Base-by-base conservation (phyloP, 441 rosid genomes). In the Dalechampia spathulata region DNA sequence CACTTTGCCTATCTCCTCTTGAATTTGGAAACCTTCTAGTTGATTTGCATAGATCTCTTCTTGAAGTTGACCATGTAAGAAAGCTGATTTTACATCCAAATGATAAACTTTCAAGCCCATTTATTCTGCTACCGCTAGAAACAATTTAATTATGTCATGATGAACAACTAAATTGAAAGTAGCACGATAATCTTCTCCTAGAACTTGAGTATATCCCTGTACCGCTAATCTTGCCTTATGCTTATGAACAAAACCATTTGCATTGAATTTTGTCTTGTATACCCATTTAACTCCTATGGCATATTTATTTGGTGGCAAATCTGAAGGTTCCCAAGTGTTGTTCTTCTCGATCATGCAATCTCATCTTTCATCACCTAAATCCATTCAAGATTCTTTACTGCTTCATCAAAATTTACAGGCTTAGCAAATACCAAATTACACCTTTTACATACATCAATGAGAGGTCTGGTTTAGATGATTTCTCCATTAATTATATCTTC, bases 231-330 rank as follows among this genome's bases (percentile, higher is more conserved):
- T 10, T 26, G 43, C 49, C 11, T 55, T 55, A 8, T 11, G 8
- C 32, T 55, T 55, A 12, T 1, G 13, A 11, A 55, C 12, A 4
- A 20, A 13, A 0, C 48, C 58, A 12, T 40, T 22, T 0, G 13
- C 2, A n/a, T 55, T 39, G 5, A 38, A 5, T 13, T 55, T 55
- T 10, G 21, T 40, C 8, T 14, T 23, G 16, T 12, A 55, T 7
- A 53, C 45, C 58, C 58, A 53, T 15, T 25, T 20, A 6, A 55
- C 58, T 10, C 47, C 47, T 12, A 55, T 15, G 0, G 38, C 58
- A 34, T 53, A 5, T 3, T 53, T 21, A 25, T 39, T 7, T 38
- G 9, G 2, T 1, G 36, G 48, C 8, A 20, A 22, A 1, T 7
- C 11, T 1, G 13, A 8, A 4, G 40, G 26, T 3, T 22, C n/a